Evolutionary conservation across 2,329 filamentous ascomycete genomes (phyloP).

Genomic region (Penicillium rolfsii): DNA sequence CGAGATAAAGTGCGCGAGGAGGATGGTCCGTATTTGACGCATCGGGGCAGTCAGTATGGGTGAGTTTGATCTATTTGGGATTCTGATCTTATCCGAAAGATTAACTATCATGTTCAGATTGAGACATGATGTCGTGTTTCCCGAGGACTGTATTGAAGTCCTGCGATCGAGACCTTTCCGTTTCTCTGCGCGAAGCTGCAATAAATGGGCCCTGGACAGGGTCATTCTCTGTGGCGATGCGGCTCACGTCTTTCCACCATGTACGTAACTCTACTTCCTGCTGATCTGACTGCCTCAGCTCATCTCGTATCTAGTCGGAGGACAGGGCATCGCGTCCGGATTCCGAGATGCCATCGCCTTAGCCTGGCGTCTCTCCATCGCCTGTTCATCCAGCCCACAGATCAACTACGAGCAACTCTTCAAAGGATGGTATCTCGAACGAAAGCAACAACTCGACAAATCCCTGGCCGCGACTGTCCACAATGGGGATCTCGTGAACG

Average conservation of each 20-base stretch:
- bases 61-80: conserved; percentile 10
- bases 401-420: conserved; percentile 31
- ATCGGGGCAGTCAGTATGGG: conserved; percentile 32
- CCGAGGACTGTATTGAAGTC: conserved; percentile 52
- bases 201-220: conserved; percentile 50
- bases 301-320: conserved; percentile 36
- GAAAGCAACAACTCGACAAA: conserved; percentile 43
- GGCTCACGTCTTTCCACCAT: conserved; percentile 58
- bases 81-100: background rate
- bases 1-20: conserved; percentile 25
- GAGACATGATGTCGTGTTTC: conserved; percentile 40
- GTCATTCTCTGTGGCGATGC: conserved; percentile 54
- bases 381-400: conserved; percentile 24
- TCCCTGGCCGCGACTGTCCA: conserved; percentile 40
- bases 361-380: conserved; percentile 43
- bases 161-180: conserved; percentile 52
- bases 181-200: conserved; percentile 53
- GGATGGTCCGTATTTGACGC: conserved; percentile 34
- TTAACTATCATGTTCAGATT: conserved; percentile 21
- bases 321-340: conserved; percentile 48
- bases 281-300: background rate
- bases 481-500: conserved; percentile 41
- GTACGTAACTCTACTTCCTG: conserved; percentile 26
- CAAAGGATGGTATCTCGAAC: conserved; percentile 40
- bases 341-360: conserved; percentile 45